Conservation (phyloP, 495 filamentous ascomycete genomes). For the Geopyxis carbonaria region DNA sequence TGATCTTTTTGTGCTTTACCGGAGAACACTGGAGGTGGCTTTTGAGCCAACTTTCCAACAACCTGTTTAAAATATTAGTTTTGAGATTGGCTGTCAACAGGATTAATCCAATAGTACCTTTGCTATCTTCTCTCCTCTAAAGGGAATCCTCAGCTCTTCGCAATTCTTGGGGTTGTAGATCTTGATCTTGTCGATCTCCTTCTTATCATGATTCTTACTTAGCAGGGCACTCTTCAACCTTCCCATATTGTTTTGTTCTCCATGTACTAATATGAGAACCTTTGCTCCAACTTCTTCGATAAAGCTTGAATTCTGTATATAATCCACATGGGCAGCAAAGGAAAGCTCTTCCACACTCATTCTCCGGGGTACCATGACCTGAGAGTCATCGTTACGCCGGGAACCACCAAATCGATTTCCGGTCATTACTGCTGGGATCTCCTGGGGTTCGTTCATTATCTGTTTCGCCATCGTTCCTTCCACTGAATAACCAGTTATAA, state of each 20-base stretch:
- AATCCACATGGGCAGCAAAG: constrained; percentile 94
- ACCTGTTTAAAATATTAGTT: constrained; percentile 31
- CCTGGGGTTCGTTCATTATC: constrained; percentile 79
- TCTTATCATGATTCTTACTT: constrained; percentile 69
- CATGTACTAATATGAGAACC: constrained; percentile 94
- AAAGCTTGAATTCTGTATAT: constrained; percentile 84
- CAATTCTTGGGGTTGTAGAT: constrained; percentile 87
- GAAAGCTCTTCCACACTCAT: constrained; percentile 84
- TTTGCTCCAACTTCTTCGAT: constrained; percentile 82
- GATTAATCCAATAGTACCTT: constrained; percentile 33
- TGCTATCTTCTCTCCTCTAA: constrained; percentile 86
- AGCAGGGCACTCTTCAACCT: constrained; percentile 83
- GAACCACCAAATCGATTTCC: constrained; percentile 34
- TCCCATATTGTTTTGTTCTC: constrained; percentile 97
- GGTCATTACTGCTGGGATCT: constrained; percentile 85
- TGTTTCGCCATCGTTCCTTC: constrained; percentile 97
- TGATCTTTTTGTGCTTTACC: constrained; percentile 22
- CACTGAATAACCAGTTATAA: constrained; percentile 95
- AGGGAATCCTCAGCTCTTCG: constrained; percentile 87
- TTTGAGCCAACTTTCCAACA: constrained; percentile 76
- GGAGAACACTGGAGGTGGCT: constrained; percentile 41
- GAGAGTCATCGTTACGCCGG: constrained; percentile 46
- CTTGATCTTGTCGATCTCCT: constrained; percentile 61
- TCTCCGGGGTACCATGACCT: constrained; percentile 78
- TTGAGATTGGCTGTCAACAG: background rate